phyloP scores from a whole-genome alignment of 1,284 basidiomycete genomes.

The Cerrena zonata region DNA sequence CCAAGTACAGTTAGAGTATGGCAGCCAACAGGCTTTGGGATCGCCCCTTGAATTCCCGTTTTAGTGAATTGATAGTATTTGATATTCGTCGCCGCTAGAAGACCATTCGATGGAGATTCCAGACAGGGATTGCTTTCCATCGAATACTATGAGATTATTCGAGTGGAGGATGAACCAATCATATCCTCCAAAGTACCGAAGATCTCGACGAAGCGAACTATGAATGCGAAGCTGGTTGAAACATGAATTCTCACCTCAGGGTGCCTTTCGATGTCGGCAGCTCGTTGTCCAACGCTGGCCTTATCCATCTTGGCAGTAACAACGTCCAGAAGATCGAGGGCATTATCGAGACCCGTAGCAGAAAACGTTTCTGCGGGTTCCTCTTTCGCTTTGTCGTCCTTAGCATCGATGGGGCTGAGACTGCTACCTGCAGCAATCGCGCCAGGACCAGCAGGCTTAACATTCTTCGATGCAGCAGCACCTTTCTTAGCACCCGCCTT shows the following conservation, averaged over 20 bases:
- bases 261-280: slow-evolving; percentile 84
- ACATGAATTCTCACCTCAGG: slow-evolving; percentile 87
- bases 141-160: too few relatives aligned
- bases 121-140: too few relatives aligned
- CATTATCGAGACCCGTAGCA: slow-evolving; percentile 89
- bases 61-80: too few relatives aligned
- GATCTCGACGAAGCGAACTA: too few relatives aligned
- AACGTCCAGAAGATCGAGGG: slow-evolving; percentile 82
- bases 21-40: too few relatives aligned
- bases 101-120: too few relatives aligned
- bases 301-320: slow-evolving; percentile 92
- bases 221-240: too few relatives aligned
- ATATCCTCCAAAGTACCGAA: too few relatives aligned
- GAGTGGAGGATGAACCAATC: too few relatives aligned
- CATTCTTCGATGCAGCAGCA: slow-evolving; percentile 24
- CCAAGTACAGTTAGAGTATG: too few relatives aligned
- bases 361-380: slow-evolving; percentile 53
- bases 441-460: slow-evolving; percentile 65
- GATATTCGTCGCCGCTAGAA: too few relatives aligned
- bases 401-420: slow-evolving; percentile 24
- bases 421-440: slow-evolving; percentile 71
- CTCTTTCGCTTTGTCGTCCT: slow-evolving; percentile 16
- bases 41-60: too few relatives aligned
- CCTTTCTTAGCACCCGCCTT: slow-evolving; percentile 61
- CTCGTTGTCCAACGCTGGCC: slow-evolving; percentile 77